phyloP scores from a whole-genome alignment of 495 filamentous ascomycete species.

The Talaromyces trachyspermus region DNA sequence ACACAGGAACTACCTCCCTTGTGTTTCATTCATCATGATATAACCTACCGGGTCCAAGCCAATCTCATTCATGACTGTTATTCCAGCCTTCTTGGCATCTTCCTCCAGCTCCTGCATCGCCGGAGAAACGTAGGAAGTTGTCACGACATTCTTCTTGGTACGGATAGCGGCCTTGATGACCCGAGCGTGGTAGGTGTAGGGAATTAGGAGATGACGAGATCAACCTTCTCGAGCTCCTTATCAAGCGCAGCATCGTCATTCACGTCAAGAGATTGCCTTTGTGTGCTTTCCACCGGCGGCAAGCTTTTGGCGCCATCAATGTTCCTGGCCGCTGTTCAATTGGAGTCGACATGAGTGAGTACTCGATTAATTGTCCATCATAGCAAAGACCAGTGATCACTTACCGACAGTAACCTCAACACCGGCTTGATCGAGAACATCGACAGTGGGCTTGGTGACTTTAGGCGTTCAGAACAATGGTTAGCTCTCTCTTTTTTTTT shows the following conservation, averaged over 20 bases:
- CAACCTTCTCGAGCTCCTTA: slow-evolving; percentile 65
- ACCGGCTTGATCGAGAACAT: slow-evolving; percentile 65
- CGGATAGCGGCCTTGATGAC: slow-evolving; percentile 95
- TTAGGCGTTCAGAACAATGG: slow-evolving; percentile 12
- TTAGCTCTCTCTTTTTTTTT: slow-evolving; percentile 9
- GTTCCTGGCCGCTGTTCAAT: slow-evolving; percentile 69
- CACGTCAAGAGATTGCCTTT: slow-evolving; percentile 75
- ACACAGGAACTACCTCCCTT: neutral
- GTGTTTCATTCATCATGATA: slow-evolving; percentile 13
- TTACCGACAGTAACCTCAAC: slow-evolving; percentile 79
- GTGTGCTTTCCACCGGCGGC: slow-evolving; percentile 62
- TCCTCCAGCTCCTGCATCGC: slow-evolving; percentile 86
- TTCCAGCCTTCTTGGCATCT: slow-evolving; percentile 81
- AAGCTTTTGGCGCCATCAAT: slow-evolving; percentile 70
- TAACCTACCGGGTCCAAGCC: slow-evolving; percentile 52
- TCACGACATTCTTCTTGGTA: slow-evolving; percentile 91
- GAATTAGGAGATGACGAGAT: slow-evolving; percentile 81
- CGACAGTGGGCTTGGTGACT: slow-evolving; percentile 71
- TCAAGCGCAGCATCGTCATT: slow-evolving; percentile 66
- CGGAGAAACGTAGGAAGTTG: slow-evolving; percentile 89
- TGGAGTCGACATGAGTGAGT: too few species aligned
- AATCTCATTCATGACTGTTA: slow-evolving; percentile 98
- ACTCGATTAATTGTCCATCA: too few species aligned
- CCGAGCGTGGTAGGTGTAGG: slow-evolving; percentile 83
- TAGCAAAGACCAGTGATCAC: slow-evolving; percentile 20